Evolutionary conservation across 495 filamentous ascomycete species (phyloP).

Genomic region (Penicillium malachiteum): DNA sequence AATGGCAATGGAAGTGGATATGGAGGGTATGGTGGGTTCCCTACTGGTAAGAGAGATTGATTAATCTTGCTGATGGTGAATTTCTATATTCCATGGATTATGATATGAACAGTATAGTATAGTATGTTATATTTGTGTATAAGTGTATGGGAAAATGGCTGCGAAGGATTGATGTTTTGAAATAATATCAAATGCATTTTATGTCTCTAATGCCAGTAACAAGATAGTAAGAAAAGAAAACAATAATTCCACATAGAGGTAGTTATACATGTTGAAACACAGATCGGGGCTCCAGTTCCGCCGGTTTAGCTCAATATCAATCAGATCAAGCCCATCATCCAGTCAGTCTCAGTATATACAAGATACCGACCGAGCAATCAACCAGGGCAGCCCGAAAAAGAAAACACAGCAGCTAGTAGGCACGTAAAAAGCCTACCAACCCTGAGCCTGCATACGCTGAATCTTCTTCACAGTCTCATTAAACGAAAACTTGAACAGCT

Average conservation of each 20-base stretch:
- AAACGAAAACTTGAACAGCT: slow-evolving; percentile 46
- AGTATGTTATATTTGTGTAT: slow-evolving; percentile 8
- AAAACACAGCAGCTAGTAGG: background rate
- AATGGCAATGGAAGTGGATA: slow-evolving; percentile 12
- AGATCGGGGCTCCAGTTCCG: background rate
- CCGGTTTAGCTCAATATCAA: background rate
- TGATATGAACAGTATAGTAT: background rate
- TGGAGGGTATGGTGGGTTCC: slow-evolving; percentile 46
- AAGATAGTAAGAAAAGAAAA: slow-evolving; percentile 11
- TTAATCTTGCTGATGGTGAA: background rate
- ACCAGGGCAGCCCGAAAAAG: background rate
- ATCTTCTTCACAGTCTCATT: slow-evolving; percentile 41
- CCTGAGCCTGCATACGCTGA: slow-evolving; percentile 46
- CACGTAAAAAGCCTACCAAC: slow-evolving; percentile 34
- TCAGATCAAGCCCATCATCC: slow-evolving; percentile 1
- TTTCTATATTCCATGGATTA: too few species aligned
- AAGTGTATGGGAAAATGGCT: background rate
- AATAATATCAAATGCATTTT: slow-evolving; percentile 22
- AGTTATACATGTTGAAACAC: slow-evolving; percentile 11
- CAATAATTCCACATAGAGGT: background rate
- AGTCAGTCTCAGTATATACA: slow-evolving; percentile 22
- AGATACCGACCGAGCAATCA: background rate
- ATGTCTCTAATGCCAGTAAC: slow-evolving; percentile 23
- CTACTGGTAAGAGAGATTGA: slow-evolving; percentile 56
- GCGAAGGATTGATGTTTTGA: background rate